Percentiles rank a stretch among this genome's conserved stretches.
Evolutionary conservation across 1,284 basidiomycete genomes (phyloP).

Genomic region (Apiotrichum veenhuisii): DNA sequence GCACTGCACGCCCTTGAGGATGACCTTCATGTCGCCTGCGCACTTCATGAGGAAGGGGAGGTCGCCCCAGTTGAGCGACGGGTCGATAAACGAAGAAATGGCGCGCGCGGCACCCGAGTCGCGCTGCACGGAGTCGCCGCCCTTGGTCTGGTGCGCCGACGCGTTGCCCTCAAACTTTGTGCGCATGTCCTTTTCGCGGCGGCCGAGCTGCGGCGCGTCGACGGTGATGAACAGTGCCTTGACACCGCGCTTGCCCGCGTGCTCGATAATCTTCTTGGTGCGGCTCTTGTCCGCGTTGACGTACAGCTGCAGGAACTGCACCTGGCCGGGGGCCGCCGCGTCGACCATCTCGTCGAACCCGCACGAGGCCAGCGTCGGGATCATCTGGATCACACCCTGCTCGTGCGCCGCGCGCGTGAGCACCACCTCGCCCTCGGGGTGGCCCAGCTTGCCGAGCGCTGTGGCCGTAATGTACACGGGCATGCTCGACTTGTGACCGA

Average conservation of each 20-base stretch:
- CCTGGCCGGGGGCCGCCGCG: constrained; percentile 66
- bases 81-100: constrained; percentile 95
- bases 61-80: constrained; percentile 80
- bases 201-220: constrained; percentile 85
- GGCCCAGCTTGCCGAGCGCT: constrained; percentile 72
- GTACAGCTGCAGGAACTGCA: constrained; percentile 77
- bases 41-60: constrained; percentile 82
- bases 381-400: constrained; percentile 83
- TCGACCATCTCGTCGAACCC: constrained; percentile 84
- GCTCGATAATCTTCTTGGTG: constrained; percentile 76
- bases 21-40: constrained; percentile 79
- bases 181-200: constrained; percentile 93
- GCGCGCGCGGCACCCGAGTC: constrained; percentile 89
- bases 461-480: constrained; percentile 67
- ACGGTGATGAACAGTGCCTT: constrained; percentile 85
- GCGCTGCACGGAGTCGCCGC: constrained; percentile 63
- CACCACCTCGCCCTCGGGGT: constrained; percentile 85
- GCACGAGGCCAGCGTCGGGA: constrained; percentile 82
- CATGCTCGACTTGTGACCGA: constrained; percentile 68
- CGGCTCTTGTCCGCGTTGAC: constrained; percentile 79
- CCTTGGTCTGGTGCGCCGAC: constrained; percentile 59
- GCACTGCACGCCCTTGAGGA: constrained; percentile 87
- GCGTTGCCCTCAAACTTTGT: constrained; percentile 89
- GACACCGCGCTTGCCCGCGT: constrained; percentile 77
- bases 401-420: constrained; percentile 79